phyloP scores from a whole-genome alignment of 73 alveolate genomes.

The Symbiodinium natans region DNA sequence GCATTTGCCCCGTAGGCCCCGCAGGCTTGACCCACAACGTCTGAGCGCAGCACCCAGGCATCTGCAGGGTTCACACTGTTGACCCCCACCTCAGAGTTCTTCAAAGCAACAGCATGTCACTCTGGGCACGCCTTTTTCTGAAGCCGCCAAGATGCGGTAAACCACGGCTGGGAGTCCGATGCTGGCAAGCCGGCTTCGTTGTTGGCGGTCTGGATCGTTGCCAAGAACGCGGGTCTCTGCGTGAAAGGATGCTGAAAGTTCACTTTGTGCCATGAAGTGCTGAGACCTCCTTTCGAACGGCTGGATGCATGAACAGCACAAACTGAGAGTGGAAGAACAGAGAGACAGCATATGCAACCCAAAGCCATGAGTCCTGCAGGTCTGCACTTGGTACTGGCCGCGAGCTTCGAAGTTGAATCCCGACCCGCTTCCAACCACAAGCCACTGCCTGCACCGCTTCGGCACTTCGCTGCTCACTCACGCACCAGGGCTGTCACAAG shows the following conservation, averaged over 20 bases:
- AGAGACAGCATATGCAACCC: too few relatives aligned
- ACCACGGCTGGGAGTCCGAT: conserved; percentile 23
- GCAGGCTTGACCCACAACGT: too few relatives aligned
- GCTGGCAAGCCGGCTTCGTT: conserved; percentile 31
- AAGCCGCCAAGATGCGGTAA: conserved; percentile 18
- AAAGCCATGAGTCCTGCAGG: background rate
- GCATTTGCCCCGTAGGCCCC: too few relatives aligned
- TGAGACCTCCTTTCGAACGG: background rate
- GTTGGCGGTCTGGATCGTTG: conserved; percentile 59
- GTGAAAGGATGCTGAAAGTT: conserved; percentile 22
- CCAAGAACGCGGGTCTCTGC: conserved; percentile 19
- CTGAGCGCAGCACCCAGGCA: conserved; percentile 51
- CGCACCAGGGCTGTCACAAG: background rate
- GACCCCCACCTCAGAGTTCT: background rate
- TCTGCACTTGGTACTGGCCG: conserved; percentile 8
- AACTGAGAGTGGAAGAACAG: background rate
- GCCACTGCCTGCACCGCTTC: background rate
- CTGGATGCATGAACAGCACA: background rate
- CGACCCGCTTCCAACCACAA: conserved; percentile 76
- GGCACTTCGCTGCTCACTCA: background rate
- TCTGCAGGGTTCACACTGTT: background rate
- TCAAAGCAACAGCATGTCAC: background rate
- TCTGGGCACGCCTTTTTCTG: background rate
- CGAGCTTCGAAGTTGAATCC: background rate
- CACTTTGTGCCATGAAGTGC: background rate